These are phyloP conservation scores for Phytophthora crassamura DNA, from an alignment of 352 stramenopile species.

Conservation along the genomic window DNA sequence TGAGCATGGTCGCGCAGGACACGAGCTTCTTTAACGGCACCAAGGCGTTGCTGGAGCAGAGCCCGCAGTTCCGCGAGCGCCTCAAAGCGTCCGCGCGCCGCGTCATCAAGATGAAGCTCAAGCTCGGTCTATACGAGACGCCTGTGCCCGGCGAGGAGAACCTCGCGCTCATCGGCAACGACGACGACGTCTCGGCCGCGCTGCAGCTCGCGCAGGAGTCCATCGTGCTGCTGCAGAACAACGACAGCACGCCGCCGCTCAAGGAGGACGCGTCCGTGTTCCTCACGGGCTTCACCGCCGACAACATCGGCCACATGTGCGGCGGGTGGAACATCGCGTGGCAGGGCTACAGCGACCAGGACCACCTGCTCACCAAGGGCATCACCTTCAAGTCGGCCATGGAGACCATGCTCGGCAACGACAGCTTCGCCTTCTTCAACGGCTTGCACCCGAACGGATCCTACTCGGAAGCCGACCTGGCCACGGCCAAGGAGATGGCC, in stretches of 20 bases:
- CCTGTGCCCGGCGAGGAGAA: slow-evolving; percentile 53
- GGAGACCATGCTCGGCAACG: slow-evolving; percentile 25
- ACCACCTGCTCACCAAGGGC: slow-evolving; percentile 34
- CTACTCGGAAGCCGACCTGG: slow-evolving; percentile 37
- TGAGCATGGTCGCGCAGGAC: slow-evolving; percentile 82
- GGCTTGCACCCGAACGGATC: slow-evolving; percentile 34
- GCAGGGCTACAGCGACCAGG: slow-evolving; percentile 42
- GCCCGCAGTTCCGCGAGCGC: slow-evolving; percentile 36
- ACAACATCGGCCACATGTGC: too few relatives aligned
- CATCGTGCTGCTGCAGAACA: slow-evolving; percentile 33
- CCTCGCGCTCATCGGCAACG: slow-evolving; percentile 46
- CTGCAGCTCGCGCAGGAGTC: slow-evolving; percentile 54
- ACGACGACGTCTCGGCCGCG: slow-evolving; percentile 44
- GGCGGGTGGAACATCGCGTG: slow-evolving; percentile 47
- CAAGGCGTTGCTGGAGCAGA: slow-evolving; percentile 48
- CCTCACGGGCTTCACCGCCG: slow-evolving; percentile 36
- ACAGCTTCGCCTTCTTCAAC: slow-evolving; percentile 40
- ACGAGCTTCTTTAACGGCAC: slow-evolving; percentile 50
- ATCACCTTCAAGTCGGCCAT: slow-evolving; percentile 38
- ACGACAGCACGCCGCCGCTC: slow-evolving; percentile 26
- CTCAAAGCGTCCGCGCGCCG: slow-evolving; percentile 60
- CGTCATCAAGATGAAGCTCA: slow-evolving; percentile 72
- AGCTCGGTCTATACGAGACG: slow-evolving; percentile 65
- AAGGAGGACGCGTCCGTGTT: slow-evolving; percentile 25
- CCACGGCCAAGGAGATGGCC: slow-evolving; percentile 32